A percentile compares a stretch with the other conserved stretches of the same genome.
Evolutionary conservation across 305 asterid species (phyloP).

Genomic region (Euphrasia arctica): DNA sequence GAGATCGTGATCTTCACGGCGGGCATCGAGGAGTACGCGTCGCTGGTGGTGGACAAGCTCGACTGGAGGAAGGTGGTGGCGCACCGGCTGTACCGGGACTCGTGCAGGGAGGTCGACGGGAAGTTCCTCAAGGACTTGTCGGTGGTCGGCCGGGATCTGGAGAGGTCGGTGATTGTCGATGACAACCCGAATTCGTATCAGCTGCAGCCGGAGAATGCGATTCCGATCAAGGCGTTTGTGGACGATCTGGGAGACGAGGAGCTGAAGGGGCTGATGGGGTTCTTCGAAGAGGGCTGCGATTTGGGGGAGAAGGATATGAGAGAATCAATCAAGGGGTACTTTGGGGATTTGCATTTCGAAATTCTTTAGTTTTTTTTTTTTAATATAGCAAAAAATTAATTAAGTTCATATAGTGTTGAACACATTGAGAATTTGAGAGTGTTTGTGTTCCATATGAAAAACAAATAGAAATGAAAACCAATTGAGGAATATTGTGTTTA

Average conservation of each 20-base stretch:
- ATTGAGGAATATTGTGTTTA: too few relatives aligned
- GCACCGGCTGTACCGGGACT: constrained; percentile 67
- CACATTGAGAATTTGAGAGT: not conserved
- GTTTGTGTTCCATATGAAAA: not conserved
- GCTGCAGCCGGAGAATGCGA: constrained; percentile 79
- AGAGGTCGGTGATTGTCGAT: constrained; percentile 59
- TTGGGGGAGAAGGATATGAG: constrained; percentile 63
- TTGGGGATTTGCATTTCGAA: constrained; percentile 28
- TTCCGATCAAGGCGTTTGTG: constrained; percentile 67
- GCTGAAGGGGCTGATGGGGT: constrained; percentile 52
- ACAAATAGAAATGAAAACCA: too few relatives aligned
- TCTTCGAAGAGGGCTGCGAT: constrained; percentile 47
- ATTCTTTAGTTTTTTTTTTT: constrained; percentile 7
- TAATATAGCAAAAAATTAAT: not conserved
- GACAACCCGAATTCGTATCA: constrained; percentile 84
- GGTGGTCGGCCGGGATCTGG: constrained; percentile 68
- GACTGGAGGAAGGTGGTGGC: constrained; percentile 59
- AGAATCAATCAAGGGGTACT: constrained; percentile 45
- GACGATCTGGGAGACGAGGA: constrained; percentile 71
- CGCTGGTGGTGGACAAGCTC: constrained; percentile 70
- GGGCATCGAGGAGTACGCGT: constrained; percentile 79
- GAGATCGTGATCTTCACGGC: constrained; percentile 93
- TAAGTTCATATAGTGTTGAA: not conserved
- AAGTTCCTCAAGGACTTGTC: constrained; percentile 76
- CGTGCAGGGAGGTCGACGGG: constrained; percentile 77